Base-by-base conservation (phyloP, 2,329 filamentous ascomycete genomes). In the Dactylellina parvicollis region DNA sequence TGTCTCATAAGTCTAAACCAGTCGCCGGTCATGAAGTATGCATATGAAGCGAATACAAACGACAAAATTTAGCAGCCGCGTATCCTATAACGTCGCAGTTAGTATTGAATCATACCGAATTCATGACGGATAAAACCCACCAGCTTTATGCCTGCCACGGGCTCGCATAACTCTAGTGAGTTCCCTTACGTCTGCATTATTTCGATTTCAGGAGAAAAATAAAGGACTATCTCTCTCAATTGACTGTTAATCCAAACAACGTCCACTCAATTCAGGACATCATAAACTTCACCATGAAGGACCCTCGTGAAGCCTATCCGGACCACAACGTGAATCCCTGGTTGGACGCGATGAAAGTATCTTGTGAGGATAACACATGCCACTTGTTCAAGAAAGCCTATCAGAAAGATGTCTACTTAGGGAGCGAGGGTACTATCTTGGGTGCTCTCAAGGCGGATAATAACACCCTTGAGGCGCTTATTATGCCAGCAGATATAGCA, bases 181-280 rank as follows among this genome's bases (percentile, higher is more conserved):
- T n/a, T n/a, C n/a, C n/a, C n/a, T n/a, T n/a, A n/a, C n/a, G n/a
- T n/a, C n/a, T n/a, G n/a, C n/a, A n/a, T n/a, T n/a, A 20, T 20
- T 20, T 64, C 7, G 59, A 64, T 47, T 52, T 54, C 22, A 54
- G 46, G 18, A 64, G 46, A 4, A 64, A 64, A 24, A 10, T 64
- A 3, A 64, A 64, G n/a, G 14, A 64, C 22, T 64, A 64, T 40
- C 34, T 64, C 32, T 46, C 46, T 18, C 32, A 64, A 36, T 30
- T 64, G 14, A 30, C 16, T 8, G 32, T 44, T 14, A 64, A 64
- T 34, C 59, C 59, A 2, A 54, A 64, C 36, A 54, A 64, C 22
- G 28, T 64, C 16, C 59, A 64, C 36, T 54, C 46, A 0, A 34
- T 64, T 12, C 12, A 52, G n/a, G 59, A 64, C 44, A 24, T 64